phyloP scores from a whole-genome alignment of 129 eudicot genomes.

The Flaveria brownii region DNA sequence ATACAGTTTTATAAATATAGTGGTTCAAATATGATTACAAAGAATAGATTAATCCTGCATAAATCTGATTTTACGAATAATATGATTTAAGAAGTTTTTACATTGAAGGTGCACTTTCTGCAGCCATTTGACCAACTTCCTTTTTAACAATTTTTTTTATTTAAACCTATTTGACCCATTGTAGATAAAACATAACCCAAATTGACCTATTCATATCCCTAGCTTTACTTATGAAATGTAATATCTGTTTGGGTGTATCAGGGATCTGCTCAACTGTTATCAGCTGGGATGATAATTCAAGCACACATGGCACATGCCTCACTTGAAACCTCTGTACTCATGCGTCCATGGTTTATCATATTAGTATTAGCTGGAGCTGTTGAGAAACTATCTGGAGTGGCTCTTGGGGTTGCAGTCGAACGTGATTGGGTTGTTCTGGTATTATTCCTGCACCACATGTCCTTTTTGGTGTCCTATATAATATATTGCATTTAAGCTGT shows the following conservation, averaged over 20 bases:
- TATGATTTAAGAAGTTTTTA: background rate
- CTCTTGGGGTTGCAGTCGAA: constrained; percentile 92
- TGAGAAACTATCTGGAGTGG: constrained; percentile 86
- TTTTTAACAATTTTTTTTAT: background rate
- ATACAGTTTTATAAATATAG: no score
- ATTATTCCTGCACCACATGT: constrained; percentile 1
- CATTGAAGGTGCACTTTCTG: background rate
- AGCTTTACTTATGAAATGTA: constrained; percentile 3
- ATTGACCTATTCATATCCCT: background rate
- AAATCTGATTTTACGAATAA: background rate
- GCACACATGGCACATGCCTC: constrained; percentile 57
- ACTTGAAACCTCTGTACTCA: constrained; percentile 61
- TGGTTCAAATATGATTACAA: background rate
- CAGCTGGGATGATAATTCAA: constrained; percentile 89
- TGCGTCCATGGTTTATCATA: constrained; percentile 87
- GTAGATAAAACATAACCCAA: background rate
- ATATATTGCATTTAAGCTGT: background rate
- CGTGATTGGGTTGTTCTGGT: constrained; percentile 99
- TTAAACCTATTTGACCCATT: background rate
- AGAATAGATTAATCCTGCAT: background rate
- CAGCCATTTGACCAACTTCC: background rate
- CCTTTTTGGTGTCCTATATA: background rate
- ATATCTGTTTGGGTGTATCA: constrained; percentile 34
- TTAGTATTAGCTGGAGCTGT: constrained; percentile 84
- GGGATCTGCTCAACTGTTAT: constrained; percentile 90